Base-by-base conservation (phyloP, 2,329 filamentous ascomycete genomes). In the Kalmusia sp. region DNA sequence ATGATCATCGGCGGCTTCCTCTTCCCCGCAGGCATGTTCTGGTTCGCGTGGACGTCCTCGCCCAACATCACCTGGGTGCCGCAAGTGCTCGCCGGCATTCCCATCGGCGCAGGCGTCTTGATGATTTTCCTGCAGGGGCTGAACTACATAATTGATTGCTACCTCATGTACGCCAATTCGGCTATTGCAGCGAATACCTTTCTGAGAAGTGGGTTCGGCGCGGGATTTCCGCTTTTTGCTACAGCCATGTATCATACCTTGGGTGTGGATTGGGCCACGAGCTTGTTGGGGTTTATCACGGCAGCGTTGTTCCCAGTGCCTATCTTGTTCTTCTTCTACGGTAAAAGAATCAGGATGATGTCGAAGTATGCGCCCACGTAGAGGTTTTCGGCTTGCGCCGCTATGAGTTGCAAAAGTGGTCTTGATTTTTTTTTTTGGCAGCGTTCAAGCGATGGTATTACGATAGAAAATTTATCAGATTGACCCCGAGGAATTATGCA, bases 1-100 rank as follows among this genome's bases (percentile, higher is more conserved):
- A 76, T 80, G 58, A 84, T 87, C 58, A 59, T 81, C 8, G 85
- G 83, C 2, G 84, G 80, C 3, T 76, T 80, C 4, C 53, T 83
- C 12, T 71, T 82, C 3, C 76, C 79, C 1, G 69, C 74, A 7
- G 78, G 79, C 1, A 67, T 84, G 21, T 82, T 83, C 57, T 81
- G 78, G 79, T 83, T 83, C 54, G 79, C 76, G 0, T 83, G 80
- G 80, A 82, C 82, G 1, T 79, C 75, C 1, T 71, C 78, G 41
- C 71, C 69, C 7, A 74, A 73, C 52, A 79, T 77, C 39, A 69
- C 64, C 2, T 78, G 75, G 73, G 73, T 76, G 9, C 70, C 72
- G 1, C 77, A 79, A 53, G 74, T 79, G 21, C 53, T 79, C 3
- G 68, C 75, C 1, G 74, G 76, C 4, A 66, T 74, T 5, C 72